phyloP scores from a whole-genome alignment of 208 protist species.

The Acanthamoeba lenticulata region DNA sequence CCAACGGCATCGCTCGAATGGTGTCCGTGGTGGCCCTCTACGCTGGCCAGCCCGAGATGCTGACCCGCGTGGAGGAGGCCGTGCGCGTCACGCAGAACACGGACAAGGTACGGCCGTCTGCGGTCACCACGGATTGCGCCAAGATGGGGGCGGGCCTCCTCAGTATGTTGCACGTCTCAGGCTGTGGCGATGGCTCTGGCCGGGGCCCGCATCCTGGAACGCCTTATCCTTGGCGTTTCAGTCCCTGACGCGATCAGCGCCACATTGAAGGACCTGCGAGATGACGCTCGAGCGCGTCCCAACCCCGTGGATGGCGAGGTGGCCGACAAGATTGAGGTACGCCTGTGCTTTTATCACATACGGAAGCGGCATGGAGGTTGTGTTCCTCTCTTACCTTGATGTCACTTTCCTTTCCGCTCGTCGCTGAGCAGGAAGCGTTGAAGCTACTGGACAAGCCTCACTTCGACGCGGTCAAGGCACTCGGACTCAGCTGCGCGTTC shows the following conservation, averaged over 20 bases:
- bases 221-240: background rate
- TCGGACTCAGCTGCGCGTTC: background rate
- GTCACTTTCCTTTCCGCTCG: background rate
- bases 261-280: background rate
- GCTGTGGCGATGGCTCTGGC: constrained; percentile 9
- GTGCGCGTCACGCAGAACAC: background rate
- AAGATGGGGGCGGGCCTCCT: background rate
- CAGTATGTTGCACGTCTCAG: background rate
- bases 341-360: background rate
- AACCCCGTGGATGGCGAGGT: background rate
- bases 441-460: background rate
- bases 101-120: background rate
- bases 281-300: background rate
- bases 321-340: constrained; percentile 25
- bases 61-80: constrained; percentile 11
- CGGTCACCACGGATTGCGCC: background rate
- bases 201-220: background rate
- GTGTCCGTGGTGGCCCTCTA: background rate
- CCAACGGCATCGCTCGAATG: background rate
- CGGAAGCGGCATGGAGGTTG: too few species aligned
- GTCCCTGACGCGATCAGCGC: background rate
- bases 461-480: background rate
- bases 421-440: background rate
- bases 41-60: constrained; percentile 17
- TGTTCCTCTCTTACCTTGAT: too few species aligned